Conservation (phyloP, 345 rosid genomes). For the Syzygium jambos region DNA sequence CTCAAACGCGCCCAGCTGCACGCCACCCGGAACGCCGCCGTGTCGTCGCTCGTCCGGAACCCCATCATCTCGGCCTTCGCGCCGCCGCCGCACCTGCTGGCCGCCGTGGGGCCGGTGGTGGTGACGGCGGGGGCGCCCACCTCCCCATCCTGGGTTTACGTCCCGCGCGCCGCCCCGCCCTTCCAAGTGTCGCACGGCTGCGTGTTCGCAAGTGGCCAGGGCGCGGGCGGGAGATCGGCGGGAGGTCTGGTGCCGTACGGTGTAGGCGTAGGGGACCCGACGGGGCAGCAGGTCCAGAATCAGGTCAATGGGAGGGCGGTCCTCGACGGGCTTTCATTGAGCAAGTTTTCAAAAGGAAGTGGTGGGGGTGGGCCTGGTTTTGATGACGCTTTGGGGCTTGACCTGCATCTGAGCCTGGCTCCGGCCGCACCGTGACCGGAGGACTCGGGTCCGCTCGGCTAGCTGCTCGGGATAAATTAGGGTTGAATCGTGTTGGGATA, state of each 20-base stretch:
- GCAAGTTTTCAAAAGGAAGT: slow-evolving; percentile 43
- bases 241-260: slow-evolving; percentile 24
- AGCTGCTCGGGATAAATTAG: background rate
- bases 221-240: slow-evolving; percentile 24
- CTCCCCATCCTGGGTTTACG: slow-evolving; percentile 69
- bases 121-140: slow-evolving; percentile 21
- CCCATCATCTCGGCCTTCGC: slow-evolving; percentile 89
- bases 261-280: slow-evolving; percentile 27
- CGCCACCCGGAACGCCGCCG: slow-evolving; percentile 57
- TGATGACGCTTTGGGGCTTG: slow-evolving; percentile 72
- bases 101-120: slow-evolving; percentile 30
- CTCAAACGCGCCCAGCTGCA: slow-evolving; percentile 70
- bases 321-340: slow-evolving; percentile 45
- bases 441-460: background rate
- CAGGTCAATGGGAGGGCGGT: slow-evolving; percentile 19
- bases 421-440: slow-evolving; percentile 61
- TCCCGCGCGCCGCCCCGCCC: slow-evolving; percentile 62
- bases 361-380: slow-evolving; percentile 59
- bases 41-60: slow-evolving; percentile 55
- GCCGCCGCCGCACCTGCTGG: slow-evolving; percentile 70
- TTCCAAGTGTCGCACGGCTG: slow-evolving; percentile 83
- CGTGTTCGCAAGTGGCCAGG: slow-evolving; percentile 19
- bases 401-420: slow-evolving; percentile 90
- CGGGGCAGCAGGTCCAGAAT: slow-evolving; percentile 3
- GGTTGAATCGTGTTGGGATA: background rate